Evolutionary conservation across 108 stramenopile species (phyloP).

Genomic region (Tribonema minus): DNA sequence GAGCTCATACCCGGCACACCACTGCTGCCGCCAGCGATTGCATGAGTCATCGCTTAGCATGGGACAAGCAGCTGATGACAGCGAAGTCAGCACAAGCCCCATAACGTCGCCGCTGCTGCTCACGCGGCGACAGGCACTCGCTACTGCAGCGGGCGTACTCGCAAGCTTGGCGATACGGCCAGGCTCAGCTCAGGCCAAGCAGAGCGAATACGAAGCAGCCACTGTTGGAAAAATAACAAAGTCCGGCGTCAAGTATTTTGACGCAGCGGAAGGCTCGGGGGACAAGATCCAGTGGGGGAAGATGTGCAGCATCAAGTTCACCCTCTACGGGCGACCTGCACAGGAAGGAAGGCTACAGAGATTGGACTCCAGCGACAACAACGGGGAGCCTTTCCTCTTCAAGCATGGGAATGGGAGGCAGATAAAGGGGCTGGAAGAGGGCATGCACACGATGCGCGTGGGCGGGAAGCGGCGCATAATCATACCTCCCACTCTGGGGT

Average conservation of each 20-base stretch:
- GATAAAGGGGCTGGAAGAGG: conserved; percentile 43
- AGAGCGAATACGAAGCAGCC: conserved; percentile 4
- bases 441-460: conserved; percentile 37
- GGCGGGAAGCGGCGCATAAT: conserved; percentile 31
- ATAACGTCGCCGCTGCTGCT: too few species aligned
- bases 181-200: too few species aligned
- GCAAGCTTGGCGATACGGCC: too few species aligned
- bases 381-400: conserved; percentile 25
- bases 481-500: conserved; percentile 15
- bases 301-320: conserved; percentile 17
- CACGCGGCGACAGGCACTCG: too few species aligned
- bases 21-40: too few species aligned
- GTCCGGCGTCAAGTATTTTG: conserved; percentile 31
- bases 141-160: too few species aligned
- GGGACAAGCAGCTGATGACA: too few species aligned
- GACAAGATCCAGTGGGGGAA: conserved; percentile 12
- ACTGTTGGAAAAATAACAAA: conserved; percentile 33
- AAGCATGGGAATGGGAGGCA: conserved; percentile 36
- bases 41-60: too few species aligned
- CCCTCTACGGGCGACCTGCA: conserved; percentile 26
- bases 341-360: conserved; percentile 8
- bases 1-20: too few species aligned
- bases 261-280: not conserved
- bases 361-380: conserved; percentile 28
- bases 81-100: too few species aligned